These are phyloP conservation scores for Saprolegnia parasitica DNA, from an alignment of 352 stramenopile species.

Conservation along the genomic window DNA sequence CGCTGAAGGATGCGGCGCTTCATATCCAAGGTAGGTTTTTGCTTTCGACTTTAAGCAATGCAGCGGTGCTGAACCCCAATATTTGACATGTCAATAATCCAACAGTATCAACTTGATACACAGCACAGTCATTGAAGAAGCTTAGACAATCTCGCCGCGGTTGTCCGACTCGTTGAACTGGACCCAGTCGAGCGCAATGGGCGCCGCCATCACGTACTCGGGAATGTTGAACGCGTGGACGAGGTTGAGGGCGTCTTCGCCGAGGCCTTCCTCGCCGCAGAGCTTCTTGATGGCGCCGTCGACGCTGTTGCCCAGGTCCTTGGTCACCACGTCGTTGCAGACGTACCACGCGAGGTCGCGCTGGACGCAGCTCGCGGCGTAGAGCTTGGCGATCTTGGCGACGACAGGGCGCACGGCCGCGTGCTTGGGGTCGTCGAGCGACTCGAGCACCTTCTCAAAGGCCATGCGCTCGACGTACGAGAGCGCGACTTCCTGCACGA, in stretches of 20 bases:
- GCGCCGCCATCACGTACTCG: constrained; percentile 26
- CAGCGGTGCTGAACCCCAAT: background rate
- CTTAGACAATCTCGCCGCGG: constrained; percentile 28
- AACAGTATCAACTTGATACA: no score
- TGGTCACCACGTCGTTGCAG: constrained; percentile 20
- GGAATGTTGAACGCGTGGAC: constrained; percentile 27
- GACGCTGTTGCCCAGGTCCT: constrained; percentile 23
- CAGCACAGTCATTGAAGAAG: background rate
- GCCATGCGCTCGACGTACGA: constrained; percentile 26
- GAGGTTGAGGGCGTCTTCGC: constrained; percentile 25
- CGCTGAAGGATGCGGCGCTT: no score
- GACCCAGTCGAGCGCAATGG: constrained; percentile 28
- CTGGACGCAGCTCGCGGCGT: constrained; percentile 22
- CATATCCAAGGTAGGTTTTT: no score
- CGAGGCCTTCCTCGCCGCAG: constrained; percentile 22
- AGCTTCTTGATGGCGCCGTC: constrained; percentile 22
- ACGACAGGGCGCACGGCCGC: constrained; percentile 7
- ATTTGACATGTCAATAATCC: no score
- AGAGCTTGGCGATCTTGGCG: constrained; percentile 24
- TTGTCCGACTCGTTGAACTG: constrained; percentile 30
- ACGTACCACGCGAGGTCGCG: constrained; percentile 28
- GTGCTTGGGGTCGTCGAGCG: constrained; percentile 20
- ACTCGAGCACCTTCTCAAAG: constrained; percentile 16
- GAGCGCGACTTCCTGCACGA: constrained; percentile 25
- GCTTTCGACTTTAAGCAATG: constrained; percentile 4